Evolutionary conservation across 2,329 filamentous ascomycete species (phyloP), one percentile per base, ranked within the genome.

Genomic region (Alternaria angustiovoidea): DNA sequence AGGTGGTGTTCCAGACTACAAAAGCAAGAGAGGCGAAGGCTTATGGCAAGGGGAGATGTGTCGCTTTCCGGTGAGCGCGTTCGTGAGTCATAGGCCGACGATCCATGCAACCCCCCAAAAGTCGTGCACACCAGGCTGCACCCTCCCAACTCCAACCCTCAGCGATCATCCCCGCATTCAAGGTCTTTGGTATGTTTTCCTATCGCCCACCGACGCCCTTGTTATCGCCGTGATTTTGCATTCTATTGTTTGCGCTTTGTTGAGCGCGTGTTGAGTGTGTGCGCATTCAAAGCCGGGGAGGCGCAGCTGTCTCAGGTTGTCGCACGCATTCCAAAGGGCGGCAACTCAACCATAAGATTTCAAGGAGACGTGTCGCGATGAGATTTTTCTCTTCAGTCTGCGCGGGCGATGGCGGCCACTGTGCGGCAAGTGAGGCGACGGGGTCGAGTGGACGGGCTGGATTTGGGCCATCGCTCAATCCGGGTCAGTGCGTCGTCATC

Each of bases 401-500:
- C 57, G 57, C 47, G 53, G 54, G 42, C 55, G 44, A 44, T 54
- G 53, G 64, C 53, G 43, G 42, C 47, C 18, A 53, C n/a, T 51
- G 54, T 51, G 59, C 59, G 66, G 69, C 63, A 64, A 64, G 61
- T 66, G 66, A 62, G 65, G 67, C 63, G 67, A 65, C 57, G 53
- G 62, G 64, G 68, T 59, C 64, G 66, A 70, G 68, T 69, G 68
- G 69, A 58, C 49, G 59, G 63, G 52, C 41, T 46, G 51, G 54
- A 34, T 44, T 57, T 55, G 54, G 57, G 42, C 59, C 61, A 49
- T 64, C 11, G 61, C 65, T 63, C 52, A 61, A 64, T 65, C 61
- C 64, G 65, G 63, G 59, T 43, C 59, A 66, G 57, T 62, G 68
- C 66, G 65, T 64, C 69, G 68, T 71, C 69, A 72, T 72, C 36